These are phyloP conservation scores for Anisodus acutangulus DNA, from an alignment of 257 asterid species.

Conservation along the genomic window DNA sequence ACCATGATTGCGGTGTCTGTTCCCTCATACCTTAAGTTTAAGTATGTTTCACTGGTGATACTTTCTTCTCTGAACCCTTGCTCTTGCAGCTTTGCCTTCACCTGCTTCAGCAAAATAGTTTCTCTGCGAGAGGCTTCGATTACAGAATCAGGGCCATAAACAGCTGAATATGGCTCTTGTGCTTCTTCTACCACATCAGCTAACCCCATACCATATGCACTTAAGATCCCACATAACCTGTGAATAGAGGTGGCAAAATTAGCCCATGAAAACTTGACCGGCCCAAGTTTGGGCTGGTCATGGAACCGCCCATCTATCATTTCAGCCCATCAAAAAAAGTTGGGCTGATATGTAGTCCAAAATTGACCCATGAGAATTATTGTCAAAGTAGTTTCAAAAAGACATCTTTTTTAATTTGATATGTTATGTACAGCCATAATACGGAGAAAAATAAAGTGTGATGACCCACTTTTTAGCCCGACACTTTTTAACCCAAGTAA, in stretches of 20 bases:
- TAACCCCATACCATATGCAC: slow-evolving; percentile 99
- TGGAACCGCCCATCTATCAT: too few relatives aligned
- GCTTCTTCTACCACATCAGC: slow-evolving; percentile 97
- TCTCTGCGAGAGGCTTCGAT: slow-evolving; percentile 70
- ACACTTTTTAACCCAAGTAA: too few relatives aligned
- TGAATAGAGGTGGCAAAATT: slow-evolving; percentile 43
- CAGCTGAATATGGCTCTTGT: slow-evolving; percentile 87
- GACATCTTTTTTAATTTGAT: too few relatives aligned
- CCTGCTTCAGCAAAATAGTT: slow-evolving; percentile 58
- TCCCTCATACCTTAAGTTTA: slow-evolving; percentile 93
- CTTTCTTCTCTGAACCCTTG: slow-evolving; percentile 83
- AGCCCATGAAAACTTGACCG: too few relatives aligned
- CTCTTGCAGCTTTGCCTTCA: slow-evolving; percentile 61
- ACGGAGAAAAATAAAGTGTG: too few relatives aligned
- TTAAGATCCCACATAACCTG: slow-evolving; percentile 89
- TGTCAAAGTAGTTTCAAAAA: too few relatives aligned
- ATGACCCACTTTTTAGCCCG: too few relatives aligned
- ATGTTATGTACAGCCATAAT: too few relatives aligned
- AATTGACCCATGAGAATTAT: too few relatives aligned
- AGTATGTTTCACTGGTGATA: slow-evolving; percentile 71
- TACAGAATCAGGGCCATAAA: slow-evolving; percentile 73
- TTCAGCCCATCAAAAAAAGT: too few relatives aligned
- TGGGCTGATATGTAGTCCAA: too few relatives aligned
- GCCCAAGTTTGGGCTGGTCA: too few relatives aligned
- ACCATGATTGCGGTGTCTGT: slow-evolving; percentile 96